phyloP scores from a whole-genome alignment of 2,329 filamentous ascomycete genomes.

The Simplicillium aogashimaense region DNA sequence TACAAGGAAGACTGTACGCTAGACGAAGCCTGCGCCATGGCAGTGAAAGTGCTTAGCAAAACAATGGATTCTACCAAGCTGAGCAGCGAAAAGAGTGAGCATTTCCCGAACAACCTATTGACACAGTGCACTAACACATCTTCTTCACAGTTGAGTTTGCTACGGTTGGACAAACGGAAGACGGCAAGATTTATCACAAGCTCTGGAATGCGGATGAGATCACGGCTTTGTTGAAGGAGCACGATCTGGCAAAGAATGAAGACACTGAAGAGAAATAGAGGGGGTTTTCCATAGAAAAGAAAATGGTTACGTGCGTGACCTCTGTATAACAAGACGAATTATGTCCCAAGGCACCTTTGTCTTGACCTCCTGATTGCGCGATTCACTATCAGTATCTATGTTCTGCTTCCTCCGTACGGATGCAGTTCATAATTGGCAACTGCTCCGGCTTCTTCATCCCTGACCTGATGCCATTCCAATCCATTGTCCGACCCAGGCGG shows the following conservation, averaged over 20 bases:
- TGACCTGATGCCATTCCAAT: slow-evolving; percentile 30
- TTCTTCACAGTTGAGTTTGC: slow-evolving; percentile 76
- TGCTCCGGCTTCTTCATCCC: slow-evolving; percentile 38
- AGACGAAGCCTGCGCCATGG: slow-evolving; percentile 93
- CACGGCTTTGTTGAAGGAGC: slow-evolving; percentile 84
- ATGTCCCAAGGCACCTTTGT: neutral
- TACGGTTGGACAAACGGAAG: slow-evolving; percentile 89
- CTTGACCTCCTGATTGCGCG: neutral
- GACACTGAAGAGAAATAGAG: slow-evolving; percentile 54
- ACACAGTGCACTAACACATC: slow-evolving; percentile 7
- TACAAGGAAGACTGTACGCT: slow-evolving; percentile 98
- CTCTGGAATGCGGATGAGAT: slow-evolving; percentile 97
- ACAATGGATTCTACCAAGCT: slow-evolving; percentile 99
- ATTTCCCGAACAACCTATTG: slow-evolving; percentile 17
- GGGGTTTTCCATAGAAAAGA: slow-evolving; percentile 5
- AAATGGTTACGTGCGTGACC: neutral
- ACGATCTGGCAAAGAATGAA: slow-evolving; percentile 85
- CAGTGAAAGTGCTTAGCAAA: slow-evolving; percentile 98
- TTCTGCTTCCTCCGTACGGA: slow-evolving; percentile 10
- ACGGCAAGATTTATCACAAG: slow-evolving; percentile 96
- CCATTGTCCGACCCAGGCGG: slow-evolving; percentile 26
- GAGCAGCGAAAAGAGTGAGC: slow-evolving; percentile 96
- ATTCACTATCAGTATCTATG: neutral
- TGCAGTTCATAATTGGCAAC: slow-evolving; percentile 30
- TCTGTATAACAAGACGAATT: slow-evolving; percentile 7